Evolutionary conservation across 164 flowering plant species (phyloP).

Genomic region (Chimonanthus praecox): DNA sequence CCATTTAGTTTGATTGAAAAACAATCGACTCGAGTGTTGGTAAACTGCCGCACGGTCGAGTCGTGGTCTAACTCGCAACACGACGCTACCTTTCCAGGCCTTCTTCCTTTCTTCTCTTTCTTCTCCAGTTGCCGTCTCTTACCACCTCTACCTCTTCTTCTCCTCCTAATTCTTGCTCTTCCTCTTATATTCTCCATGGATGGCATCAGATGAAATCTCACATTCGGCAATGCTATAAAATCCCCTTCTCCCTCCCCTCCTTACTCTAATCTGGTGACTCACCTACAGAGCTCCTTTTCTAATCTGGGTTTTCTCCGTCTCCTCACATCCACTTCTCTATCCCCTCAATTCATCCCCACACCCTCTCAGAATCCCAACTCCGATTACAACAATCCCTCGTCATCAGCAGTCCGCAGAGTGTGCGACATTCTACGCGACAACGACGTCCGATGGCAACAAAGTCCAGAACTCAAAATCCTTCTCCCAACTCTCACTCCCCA

Average conservation of each 20-base stretch:
- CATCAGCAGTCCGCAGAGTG: constrained; percentile 16
- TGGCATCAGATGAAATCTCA: no score
- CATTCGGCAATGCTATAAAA: no score
- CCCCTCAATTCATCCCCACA: constrained; percentile 2
- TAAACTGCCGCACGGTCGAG: no score
- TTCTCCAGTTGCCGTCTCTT: neutral
- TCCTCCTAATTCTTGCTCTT: no score
- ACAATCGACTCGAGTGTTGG: no score
- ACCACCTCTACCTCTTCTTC: neutral
- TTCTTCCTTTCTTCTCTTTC: neutral
- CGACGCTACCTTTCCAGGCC: neutral
- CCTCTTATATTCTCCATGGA: no score
- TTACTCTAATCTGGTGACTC: neutral
- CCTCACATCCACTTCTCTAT: constrained; percentile 23
- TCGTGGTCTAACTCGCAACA: no score
- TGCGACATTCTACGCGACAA: constrained; percentile 23
- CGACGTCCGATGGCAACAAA: constrained; percentile 29
- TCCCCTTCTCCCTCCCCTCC: no score
- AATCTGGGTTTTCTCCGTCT: constrained; percentile 19
- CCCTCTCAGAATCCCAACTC: neutral
- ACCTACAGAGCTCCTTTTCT: constrained; percentile 6
- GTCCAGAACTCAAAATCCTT: constrained; percentile 34
- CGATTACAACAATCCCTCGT: neutral
- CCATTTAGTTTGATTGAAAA: no score
- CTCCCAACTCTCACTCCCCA: constrained; percentile 34